A percentile compares a stretch with the other conserved stretches of the same genome.
Conservation (phyloP, 2,329 filamentous ascomycete genomes). For the Fusarium sp. region DNA sequence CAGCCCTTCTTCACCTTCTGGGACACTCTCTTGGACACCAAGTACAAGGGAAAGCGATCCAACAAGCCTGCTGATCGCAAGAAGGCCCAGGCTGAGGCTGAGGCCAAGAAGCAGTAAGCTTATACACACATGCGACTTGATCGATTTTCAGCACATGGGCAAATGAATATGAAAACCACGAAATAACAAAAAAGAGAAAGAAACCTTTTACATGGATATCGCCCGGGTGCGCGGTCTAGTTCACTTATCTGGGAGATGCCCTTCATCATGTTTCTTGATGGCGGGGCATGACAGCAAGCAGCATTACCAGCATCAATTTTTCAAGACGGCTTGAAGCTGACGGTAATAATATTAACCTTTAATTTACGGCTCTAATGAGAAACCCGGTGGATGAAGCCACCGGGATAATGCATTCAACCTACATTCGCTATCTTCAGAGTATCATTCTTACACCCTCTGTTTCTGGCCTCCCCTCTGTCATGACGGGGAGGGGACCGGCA, state of each 20-base stretch:
- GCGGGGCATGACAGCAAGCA: slow-evolving; percentile 31
- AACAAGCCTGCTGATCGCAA: slow-evolving; percentile 52
- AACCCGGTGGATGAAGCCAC: slow-evolving; percentile 24
- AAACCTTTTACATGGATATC: slow-evolving; percentile 22
- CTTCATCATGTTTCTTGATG: slow-evolving; percentile 32
- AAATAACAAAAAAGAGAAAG: slow-evolving; percentile 19
- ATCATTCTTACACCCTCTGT: slow-evolving; percentile 12
- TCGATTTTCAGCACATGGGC: slow-evolving; percentile 34
- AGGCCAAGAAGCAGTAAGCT: slow-evolving; percentile 27
- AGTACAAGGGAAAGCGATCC: slow-evolving; percentile 75
- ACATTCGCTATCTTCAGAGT: slow-evolving; percentile 30
- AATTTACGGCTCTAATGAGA: slow-evolving; percentile 40
- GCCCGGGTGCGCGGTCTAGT: slow-evolving; percentile 31
- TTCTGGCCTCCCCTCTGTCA: not conserved
- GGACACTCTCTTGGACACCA: slow-evolving; percentile 85
- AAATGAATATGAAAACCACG: slow-evolving; percentile 27
- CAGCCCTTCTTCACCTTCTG: slow-evolving; percentile 97
- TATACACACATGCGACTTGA: slow-evolving; percentile 34
- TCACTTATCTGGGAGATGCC: slow-evolving; percentile 14
- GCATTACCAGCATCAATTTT: slow-evolving; percentile 23
- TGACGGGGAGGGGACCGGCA: not conserved
- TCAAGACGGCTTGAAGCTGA: slow-evolving; percentile 37
- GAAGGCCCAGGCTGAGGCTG: slow-evolving; percentile 34
- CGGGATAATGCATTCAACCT: slow-evolving; percentile 27
- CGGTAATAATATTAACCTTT: slow-evolving; percentile 37